Percentiles rank a stretch among this genome's conserved stretches.
Conservation (phyloP, 495 filamentous ascomycete genomes). For the Aspergillus carlsbadensis region DNA sequence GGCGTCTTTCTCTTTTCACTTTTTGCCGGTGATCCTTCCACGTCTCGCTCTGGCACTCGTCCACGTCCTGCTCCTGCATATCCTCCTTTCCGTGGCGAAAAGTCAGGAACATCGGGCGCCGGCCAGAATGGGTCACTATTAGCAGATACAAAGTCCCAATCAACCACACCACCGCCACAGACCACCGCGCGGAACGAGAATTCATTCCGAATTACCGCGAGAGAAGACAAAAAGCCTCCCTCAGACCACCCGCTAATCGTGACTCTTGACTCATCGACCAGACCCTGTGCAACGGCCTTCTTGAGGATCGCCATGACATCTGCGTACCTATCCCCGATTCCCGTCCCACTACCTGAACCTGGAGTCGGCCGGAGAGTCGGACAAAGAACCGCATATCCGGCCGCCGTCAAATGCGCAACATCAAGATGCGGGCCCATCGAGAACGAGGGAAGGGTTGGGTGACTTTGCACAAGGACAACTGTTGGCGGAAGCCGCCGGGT, state of each 20-base stretch:
- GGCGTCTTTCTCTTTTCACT: not conserved
- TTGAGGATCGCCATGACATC: not conserved
- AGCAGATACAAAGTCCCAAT: not conserved
- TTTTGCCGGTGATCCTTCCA: not conserved
- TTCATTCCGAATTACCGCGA: conserved; percentile 7
- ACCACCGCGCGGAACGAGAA: conserved; percentile 4
- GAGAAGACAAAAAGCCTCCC: not conserved
- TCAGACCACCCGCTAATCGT: conserved; percentile 5
- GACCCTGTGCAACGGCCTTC: not conserved
- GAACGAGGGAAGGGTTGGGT: not conserved
- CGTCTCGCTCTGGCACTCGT: not conserved
- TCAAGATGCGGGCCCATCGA: not conserved
- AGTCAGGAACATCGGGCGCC: not conserved
- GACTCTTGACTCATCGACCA: conserved; percentile 8
- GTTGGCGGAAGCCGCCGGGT: not conserved
- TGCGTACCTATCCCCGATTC: not conserved
- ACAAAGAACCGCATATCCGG: conserved; percentile 2
- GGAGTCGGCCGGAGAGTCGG: not conserved
- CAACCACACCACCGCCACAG: conserved; percentile 3
- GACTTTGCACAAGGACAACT: not conserved
- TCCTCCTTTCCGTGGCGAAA: not conserved
- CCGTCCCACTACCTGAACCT: not conserved
- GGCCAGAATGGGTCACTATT: conserved; percentile 1
- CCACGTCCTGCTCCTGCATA: not conserved
- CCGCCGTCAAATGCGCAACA: conserved; percentile 2